A percentile compares a stretch with the other conserved stretches of the same genome.
These are phyloP conservation scores for Cutaneotrichosporon sp. DNA, from an alignment of 1,284 basidiomycete genomes.

Conservation along the genomic window DNA sequence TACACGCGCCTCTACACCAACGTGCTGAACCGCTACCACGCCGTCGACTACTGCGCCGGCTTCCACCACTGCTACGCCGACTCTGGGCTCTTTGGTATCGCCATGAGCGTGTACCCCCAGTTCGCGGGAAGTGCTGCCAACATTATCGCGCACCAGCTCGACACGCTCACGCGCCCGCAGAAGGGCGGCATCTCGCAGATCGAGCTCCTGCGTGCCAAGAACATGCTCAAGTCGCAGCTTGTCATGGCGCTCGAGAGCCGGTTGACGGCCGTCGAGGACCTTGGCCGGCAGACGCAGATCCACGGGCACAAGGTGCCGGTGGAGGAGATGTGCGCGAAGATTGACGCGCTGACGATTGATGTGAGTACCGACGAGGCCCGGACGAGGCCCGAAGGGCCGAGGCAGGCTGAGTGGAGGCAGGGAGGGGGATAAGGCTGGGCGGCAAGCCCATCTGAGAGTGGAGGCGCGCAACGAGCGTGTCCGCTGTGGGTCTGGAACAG, in stretches of 20 bases:
- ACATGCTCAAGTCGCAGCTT: slow-evolving; percentile 90
- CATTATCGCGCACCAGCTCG: slow-evolving; percentile 78
- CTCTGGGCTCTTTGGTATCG: slow-evolving; percentile 92
- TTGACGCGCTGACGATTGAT: slow-evolving; percentile 75
- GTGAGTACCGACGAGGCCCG: slow-evolving; percentile 60
- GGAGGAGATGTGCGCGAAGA: slow-evolving; percentile 87
- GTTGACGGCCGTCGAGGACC: slow-evolving; percentile 79
- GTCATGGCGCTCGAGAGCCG: slow-evolving; percentile 96
- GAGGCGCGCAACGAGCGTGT: too few relatives aligned
- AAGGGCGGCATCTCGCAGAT: slow-evolving; percentile 45
- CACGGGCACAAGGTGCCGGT: slow-evolving; percentile 84
- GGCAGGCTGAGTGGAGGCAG: neutral
- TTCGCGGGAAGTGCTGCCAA: slow-evolving; percentile 70
- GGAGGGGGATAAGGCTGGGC: too few relatives aligned
- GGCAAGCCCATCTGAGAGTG: too few relatives aligned
- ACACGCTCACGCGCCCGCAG: slow-evolving; percentile 55
- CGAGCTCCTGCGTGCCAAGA: slow-evolving; percentile 87
- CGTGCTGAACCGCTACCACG: slow-evolving; percentile 91
- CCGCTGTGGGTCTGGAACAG: too few relatives aligned
- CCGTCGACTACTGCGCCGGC: slow-evolving; percentile 94
- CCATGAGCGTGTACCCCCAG: slow-evolving; percentile 79
- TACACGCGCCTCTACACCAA: slow-evolving; percentile 97
- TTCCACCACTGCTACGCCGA: slow-evolving; percentile 99
- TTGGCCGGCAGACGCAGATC: slow-evolving; percentile 77
- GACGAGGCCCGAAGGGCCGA: too few relatives aligned